Conservation (phyloP, 2,329 filamentous ascomycete genomes). For the Botrytis deweyae region DNA sequence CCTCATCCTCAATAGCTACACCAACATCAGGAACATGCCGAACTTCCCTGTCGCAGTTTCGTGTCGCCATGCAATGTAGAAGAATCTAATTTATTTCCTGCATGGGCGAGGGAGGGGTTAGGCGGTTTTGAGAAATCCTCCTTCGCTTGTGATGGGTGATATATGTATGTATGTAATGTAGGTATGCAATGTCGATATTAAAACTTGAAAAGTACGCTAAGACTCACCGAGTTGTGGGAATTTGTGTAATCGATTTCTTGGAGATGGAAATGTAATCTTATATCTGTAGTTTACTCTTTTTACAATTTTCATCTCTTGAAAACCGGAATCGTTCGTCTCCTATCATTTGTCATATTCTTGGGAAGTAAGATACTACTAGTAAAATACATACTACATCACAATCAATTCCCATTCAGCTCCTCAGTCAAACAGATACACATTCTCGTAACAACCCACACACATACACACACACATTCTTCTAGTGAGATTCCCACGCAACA, state of each 20-base stretch:
- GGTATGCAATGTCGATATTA: background rate
- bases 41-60: conserved; percentile 8
- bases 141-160: background rate
- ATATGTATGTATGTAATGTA: background rate
- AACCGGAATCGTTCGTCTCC: no score
- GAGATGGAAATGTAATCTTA: background rate
- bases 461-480: no score
- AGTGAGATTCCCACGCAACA: background rate
- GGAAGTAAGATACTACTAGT: background rate
- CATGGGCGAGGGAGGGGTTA: background rate
- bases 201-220: background rate
- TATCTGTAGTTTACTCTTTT: background rate
- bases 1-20: conserved; percentile 5
- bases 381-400: background rate
- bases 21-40: conserved; percentile 19
- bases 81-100: conserved; percentile 9
- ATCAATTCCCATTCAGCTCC: background rate
- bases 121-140: background rate
- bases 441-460: background rate
- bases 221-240: conserved; percentile 7
- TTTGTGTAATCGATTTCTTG: background rate
- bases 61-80: background rate
- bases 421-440: background rate
- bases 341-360: background rate
- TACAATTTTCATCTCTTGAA: background rate